Evolutionary conservation across 2,329 filamentous ascomycete species (phyloP).

Genomic region (Aspergillus costaricaensis): DNA sequence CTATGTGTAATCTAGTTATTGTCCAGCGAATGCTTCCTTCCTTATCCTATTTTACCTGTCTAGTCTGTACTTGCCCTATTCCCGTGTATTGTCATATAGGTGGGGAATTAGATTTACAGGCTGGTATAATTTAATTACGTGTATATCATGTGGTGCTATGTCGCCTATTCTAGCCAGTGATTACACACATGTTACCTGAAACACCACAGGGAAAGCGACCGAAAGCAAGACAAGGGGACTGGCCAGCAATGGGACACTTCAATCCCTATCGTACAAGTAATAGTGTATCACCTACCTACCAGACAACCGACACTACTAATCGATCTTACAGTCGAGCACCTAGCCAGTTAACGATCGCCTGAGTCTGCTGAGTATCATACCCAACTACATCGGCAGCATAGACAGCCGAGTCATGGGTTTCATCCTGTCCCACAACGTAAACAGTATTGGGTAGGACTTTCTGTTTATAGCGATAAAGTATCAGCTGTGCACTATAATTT

Average conservation of each 20-base stretch:
- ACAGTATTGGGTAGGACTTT: slow-evolving; percentile 32
- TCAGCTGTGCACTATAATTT: too few species aligned
- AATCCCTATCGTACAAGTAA: neutral
- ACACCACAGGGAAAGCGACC: too few species aligned
- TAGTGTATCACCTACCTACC: neutral
- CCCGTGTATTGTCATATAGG: too few species aligned
- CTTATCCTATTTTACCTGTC: too few species aligned
- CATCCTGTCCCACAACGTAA: slow-evolving; percentile 30
- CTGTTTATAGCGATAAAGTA: slow-evolving; percentile 16
- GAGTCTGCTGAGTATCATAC: slow-evolving; percentile 29
- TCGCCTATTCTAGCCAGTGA: too few species aligned
- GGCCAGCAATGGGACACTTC: neutral
- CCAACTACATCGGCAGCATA: slow-evolving; percentile 24
- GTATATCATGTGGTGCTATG: too few species aligned
- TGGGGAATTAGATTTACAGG: too few species aligned
- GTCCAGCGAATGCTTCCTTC: slow-evolving; percentile 10
- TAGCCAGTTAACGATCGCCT: slow-evolving; percentile 33
- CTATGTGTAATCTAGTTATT: slow-evolving; percentile 18
- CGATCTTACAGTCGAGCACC: slow-evolving; percentile 26
- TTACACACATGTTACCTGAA: too few species aligned
- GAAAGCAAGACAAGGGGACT: too few species aligned
- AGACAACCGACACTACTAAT: neutral
- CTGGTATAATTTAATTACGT: too few species aligned
- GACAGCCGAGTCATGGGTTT: slow-evolving; percentile 34
- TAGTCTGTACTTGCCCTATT: neutral